Percentiles rank a stretch among this genome's conserved stretches.
These are phyloP conservation scores for Penstemon eatonii DNA, from an alignment of 257 asterid species.

Conservation along the genomic window DNA sequence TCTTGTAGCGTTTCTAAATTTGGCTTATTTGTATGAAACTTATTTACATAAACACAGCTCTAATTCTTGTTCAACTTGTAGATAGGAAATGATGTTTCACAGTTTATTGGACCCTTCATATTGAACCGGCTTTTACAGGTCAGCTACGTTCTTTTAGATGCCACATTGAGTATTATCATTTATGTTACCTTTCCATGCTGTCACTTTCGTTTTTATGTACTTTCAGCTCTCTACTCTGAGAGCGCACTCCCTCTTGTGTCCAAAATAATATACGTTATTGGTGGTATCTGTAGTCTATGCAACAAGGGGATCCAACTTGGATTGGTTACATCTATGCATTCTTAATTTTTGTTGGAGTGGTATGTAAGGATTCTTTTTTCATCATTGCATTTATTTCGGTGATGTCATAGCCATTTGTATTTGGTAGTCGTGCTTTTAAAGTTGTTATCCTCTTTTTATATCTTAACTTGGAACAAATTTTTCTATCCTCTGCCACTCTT, in stretches of 20 bases:
- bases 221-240: not conserved
- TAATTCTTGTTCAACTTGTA: slow-evolving; percentile 45
- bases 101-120: slow-evolving; percentile 87
- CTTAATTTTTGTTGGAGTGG: slow-evolving; percentile 92
- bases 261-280: slow-evolving; percentile 22
- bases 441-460: too few species aligned
- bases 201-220: not conserved
- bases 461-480: not conserved
- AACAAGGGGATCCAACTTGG: slow-evolving; percentile 97
- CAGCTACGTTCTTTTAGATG: slow-evolving; percentile 28
- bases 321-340: slow-evolving; percentile 93
- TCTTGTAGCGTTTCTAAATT: slow-evolving; percentile 11
- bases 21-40: slow-evolving; percentile 12
- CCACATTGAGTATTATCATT: slow-evolving; percentile 4
- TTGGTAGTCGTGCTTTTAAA: too few species aligned
- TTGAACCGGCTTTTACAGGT: slow-evolving; percentile 81
- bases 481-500: not conserved
- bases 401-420: slow-evolving; percentile 1
- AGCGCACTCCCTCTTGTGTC: not conserved
- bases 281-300: slow-evolving; percentile 69
- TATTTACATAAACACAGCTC: slow-evolving; percentile 22
- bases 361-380: slow-evolving; percentile 41
- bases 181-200: slow-evolving; percentile 5
- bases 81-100: slow-evolving; percentile 82
- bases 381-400: slow-evolving; percentile 18